Base-by-base conservation (phyloP, 306 rosid genomes). In the Acacia crassicarpa region DNA sequence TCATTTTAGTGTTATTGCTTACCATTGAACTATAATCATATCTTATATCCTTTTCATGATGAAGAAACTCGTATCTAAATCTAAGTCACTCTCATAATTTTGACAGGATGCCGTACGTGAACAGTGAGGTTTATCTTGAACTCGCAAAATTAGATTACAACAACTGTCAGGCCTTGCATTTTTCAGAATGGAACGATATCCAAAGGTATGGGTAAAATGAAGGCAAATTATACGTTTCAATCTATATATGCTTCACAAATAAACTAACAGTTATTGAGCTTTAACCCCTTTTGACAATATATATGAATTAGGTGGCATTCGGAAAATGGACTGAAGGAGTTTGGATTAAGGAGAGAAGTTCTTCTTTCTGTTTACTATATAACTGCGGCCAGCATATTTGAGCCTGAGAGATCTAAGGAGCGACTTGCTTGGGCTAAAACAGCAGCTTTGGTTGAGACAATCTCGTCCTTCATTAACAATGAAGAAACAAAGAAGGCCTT, bases 381-480 rank as follows among this genome's bases (percentile, higher is more conserved):
- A n/a, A 90, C 94, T 4, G 86, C 93, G 40, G 91, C 92, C 23
- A 91, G 53, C 80, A 89, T 92, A 67, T 93, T 87, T 75, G 99
- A 95, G 41, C 88, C 96, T 7, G 94, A 92, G 69, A 89, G 89
- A 59, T 92, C 87, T 1, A 81, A 25, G 4, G 98, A 92, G 82
- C 61, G 99, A 78, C 75, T 93, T 43, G 92, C 94, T 33, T 93
- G 97, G 99, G 80, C 93, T 32, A 92, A 92, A 84, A 88, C 94
- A 0, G 43, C 85, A 6, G 82, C 90, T 15, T 82, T 95, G 75
- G 9, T 87, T 0, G 76, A 85, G 40, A 77, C 92, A 22, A 76
- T 95, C 1, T 72, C 63, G 8, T 84, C 91, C 46, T 68, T 85
- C 74, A 80, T 86, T 13, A 33, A 69, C 14, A 81, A 85, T 45